A percentile compares a stretch with the other conserved stretches of the same genome.
Conservation (phyloP, 176 grass and related monocot species). For the Triticum monococcum region DNA sequence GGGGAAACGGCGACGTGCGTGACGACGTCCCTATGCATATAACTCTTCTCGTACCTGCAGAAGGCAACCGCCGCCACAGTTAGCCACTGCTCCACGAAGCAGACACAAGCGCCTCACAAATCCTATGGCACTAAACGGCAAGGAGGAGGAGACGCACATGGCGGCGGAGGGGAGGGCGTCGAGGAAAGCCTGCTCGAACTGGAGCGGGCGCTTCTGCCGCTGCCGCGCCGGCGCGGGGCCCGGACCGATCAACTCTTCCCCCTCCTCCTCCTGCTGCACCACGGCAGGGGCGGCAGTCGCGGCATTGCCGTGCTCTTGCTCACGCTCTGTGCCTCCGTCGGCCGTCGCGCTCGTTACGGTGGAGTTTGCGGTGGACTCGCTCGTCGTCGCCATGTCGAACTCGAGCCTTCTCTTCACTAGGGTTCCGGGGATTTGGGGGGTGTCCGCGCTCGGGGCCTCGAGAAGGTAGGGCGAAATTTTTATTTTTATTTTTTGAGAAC, state of each 20-base stretch:
- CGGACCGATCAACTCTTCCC: slow-evolving; percentile 61
- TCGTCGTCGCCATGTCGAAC: slow-evolving; percentile 31
- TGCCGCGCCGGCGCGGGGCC: slow-evolving; percentile 50
- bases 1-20: slow-evolving; percentile 82
- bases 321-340: slow-evolving; percentile 24
- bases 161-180: slow-evolving; percentile 80
- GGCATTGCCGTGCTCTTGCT: slow-evolving; percentile 38
- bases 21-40: slow-evolving; percentile 96
- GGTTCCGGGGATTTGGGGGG: slow-evolving; percentile 43
- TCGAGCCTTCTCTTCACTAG: slow-evolving; percentile 28
- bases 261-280: slow-evolving; percentile 32
- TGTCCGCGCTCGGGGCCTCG: not conserved
- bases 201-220: slow-evolving; percentile 83
- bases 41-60: slow-evolving; percentile 98
- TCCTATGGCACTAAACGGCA: not conserved
- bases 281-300: not conserved
- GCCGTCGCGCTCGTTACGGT: slow-evolving; percentile 15
- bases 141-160: slow-evolving; percentile 49
- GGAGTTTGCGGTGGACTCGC: slow-evolving; percentile 31
- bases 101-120: not conserved
- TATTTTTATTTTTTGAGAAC: too few species aligned
- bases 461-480: not conserved
- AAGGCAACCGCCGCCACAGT: not conserved
- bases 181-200: slow-evolving; percentile 97
- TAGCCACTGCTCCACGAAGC: not conserved